A percentile compares a stretch with the other conserved stretches of the same genome.
phyloP scores from a whole-genome alignment of 768 basidiomycete genomes.

The Naganishia onofrii region DNA sequence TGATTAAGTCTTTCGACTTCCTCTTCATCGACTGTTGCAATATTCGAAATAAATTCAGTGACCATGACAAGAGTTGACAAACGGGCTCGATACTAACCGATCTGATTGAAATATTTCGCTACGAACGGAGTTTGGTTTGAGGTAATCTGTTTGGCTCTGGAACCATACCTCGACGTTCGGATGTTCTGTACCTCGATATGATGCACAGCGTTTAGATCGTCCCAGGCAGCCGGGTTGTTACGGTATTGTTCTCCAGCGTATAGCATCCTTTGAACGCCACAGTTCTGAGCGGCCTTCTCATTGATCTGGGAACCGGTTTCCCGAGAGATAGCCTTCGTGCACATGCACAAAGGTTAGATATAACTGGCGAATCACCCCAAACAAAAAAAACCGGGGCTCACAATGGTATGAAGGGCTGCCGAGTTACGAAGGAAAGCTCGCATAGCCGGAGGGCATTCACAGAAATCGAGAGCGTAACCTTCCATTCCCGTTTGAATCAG shows the following conservation, averaged over 20 bases:
- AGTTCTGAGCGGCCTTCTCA: background rate
- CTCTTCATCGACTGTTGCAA: constrained; percentile 17
- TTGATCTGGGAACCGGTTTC: background rate
- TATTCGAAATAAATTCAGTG: background rate
- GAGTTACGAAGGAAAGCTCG: constrained; percentile 67
- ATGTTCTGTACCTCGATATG: constrained; percentile 16
- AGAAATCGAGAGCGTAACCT: constrained; percentile 75
- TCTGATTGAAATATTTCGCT: constrained; percentile 20
- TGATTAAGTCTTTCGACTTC: constrained; percentile 8
- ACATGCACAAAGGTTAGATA: background rate
- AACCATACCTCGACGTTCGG: constrained; percentile 19
- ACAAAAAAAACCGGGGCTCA: constrained; percentile 46
- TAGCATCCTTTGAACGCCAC: constrained; percentile 1
- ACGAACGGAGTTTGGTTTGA: constrained; percentile 11
- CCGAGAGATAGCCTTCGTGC: constrained; percentile 12
- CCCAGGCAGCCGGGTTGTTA: constrained; percentile 8
- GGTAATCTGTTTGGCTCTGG: constrained; percentile 16
- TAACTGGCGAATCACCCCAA: background rate
- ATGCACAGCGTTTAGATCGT: constrained; percentile 5
- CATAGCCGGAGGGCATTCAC: constrained; percentile 74
- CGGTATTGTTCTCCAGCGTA: constrained; percentile 11
- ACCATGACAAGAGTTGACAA: background rate
- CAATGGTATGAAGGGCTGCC: constrained; percentile 69
- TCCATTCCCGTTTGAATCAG: constrained; percentile 67
- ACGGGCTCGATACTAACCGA: background rate